Evolutionary conservation across 768 basidiomycete species (phyloP).

Genomic region (Agaricus blazei): DNA sequence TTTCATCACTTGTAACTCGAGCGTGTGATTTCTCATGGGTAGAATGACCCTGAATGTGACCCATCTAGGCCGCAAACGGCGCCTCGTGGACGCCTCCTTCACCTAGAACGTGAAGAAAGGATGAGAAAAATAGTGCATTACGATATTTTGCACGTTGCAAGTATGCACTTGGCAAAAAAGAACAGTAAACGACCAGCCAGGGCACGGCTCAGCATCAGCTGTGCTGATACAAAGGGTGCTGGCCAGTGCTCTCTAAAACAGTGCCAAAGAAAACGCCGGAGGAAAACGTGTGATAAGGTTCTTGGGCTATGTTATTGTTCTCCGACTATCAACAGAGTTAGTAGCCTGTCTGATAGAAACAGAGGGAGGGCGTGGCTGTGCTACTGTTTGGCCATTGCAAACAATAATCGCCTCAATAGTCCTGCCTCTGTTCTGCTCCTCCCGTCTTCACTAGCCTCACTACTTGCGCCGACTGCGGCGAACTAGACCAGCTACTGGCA

Average conservation of each 20-base stretch:
- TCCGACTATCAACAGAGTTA: too few species aligned
- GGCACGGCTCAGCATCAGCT: too few species aligned
- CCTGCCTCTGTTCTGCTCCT: neutral
- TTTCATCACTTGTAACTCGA: too few species aligned
- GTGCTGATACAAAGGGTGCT: neutral
- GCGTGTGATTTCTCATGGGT: too few species aligned
- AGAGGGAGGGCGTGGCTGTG: slow-evolving; percentile 1
- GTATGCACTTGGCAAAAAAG: too few species aligned
- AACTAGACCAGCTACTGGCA: neutral
- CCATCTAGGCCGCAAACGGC: neutral
- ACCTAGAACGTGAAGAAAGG: neutral
- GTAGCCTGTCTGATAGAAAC: neutral
- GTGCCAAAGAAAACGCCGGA: too few species aligned
- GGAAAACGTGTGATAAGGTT: too few species aligned
- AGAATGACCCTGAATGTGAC: too few species aligned
- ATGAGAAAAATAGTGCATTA: neutral
- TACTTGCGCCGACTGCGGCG: neutral
- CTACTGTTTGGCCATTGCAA: neutral
- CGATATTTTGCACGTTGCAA: neutral
- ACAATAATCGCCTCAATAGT: neutral
- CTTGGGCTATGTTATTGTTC: neutral
- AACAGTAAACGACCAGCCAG: too few species aligned
- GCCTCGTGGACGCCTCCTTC: neutral
- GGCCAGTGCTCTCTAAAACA: neutral
- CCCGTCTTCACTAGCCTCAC: neutral